Conservation (phyloP, 306 rosid species). For the Vigna angularis region DNA sequence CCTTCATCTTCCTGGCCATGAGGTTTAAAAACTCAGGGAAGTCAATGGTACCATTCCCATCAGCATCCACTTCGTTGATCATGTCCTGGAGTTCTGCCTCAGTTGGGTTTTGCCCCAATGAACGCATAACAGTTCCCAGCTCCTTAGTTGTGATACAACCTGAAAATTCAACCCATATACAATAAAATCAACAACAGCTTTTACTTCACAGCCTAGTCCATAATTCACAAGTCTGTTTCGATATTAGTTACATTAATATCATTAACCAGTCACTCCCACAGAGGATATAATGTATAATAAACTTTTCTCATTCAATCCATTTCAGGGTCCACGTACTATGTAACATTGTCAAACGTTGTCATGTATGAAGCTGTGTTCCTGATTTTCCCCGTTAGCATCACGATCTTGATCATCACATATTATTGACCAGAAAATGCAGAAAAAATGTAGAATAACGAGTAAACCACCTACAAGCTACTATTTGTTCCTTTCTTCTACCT, state of each 20-base stretch:
- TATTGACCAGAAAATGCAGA: background rate
- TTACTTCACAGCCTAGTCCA: background rate
- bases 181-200: slow-evolving; percentile 16
- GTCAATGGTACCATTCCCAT: slow-evolving; percentile 68
- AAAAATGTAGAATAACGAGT: background rate
- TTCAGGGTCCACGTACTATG: background rate
- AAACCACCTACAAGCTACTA: no score
- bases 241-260: no score
- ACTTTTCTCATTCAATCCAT: background rate
- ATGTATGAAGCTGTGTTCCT: background rate
- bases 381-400: background rate
- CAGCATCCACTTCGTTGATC: slow-evolving; percentile 73
- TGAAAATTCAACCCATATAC: slow-evolving; percentile 40
- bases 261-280: no score
- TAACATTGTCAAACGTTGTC: no score
- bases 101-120: slow-evolving; percentile 69
- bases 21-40: slow-evolving; percentile 67
- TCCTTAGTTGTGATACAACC: slow-evolving; percentile 94
- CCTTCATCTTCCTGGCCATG: slow-evolving; percentile 72
- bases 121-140: slow-evolving; percentile 84
- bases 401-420: background rate
- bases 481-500: background rate
- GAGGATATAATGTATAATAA: no score
- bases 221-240: no score
- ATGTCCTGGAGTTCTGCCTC: slow-evolving; percentile 73